phyloP scores from a whole-genome alignment of 2,329 filamentous ascomycete species.

The Rhytidhysteron rufulum region DNA sequence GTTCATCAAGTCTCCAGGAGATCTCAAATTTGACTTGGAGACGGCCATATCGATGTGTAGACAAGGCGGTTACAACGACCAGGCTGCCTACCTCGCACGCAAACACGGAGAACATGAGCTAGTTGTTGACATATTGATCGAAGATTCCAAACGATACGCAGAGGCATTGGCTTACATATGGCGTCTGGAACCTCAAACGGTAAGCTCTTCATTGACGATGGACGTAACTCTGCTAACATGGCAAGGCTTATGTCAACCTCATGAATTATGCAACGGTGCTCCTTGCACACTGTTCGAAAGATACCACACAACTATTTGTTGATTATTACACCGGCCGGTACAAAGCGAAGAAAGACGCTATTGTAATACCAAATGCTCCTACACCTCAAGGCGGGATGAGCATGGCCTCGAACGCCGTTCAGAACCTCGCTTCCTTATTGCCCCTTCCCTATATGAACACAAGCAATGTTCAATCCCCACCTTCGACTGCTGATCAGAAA shows the following conservation, averaged over 20 bases:
- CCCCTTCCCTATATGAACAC: conserved; percentile 82
- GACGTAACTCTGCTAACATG: neutral
- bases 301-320: conserved; percentile 84
- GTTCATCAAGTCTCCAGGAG: conserved; percentile 93
- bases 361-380: conserved; percentile 47
- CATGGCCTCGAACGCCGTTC: conserved; percentile 69
- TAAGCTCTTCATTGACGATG: conserved; percentile 48
- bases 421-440: conserved; percentile 79
- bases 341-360: conserved; percentile 64
- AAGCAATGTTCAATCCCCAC: conserved; percentile 53
- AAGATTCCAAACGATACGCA: conserved; percentile 85
- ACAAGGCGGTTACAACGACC: conserved; percentile 93
- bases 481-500: conserved; percentile 48
- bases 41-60: conserved; percentile 97
- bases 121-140: conserved; percentile 92
- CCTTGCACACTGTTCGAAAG: conserved; percentile 77
- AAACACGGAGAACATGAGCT: conserved; percentile 92
- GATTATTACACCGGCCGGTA: conserved; percentile 92
- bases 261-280: conserved; percentile 95
- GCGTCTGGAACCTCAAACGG: conserved; percentile 73
- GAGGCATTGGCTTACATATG: conserved; percentile 91
- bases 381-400: conserved; percentile 40
- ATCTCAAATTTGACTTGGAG: conserved; percentile 93
- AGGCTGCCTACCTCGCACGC: conserved; percentile 90
- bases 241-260: conserved; percentile 75